Conservation (phyloP, 2,329 filamentous ascomycete species). For the Trichophyton equinum region DNA sequence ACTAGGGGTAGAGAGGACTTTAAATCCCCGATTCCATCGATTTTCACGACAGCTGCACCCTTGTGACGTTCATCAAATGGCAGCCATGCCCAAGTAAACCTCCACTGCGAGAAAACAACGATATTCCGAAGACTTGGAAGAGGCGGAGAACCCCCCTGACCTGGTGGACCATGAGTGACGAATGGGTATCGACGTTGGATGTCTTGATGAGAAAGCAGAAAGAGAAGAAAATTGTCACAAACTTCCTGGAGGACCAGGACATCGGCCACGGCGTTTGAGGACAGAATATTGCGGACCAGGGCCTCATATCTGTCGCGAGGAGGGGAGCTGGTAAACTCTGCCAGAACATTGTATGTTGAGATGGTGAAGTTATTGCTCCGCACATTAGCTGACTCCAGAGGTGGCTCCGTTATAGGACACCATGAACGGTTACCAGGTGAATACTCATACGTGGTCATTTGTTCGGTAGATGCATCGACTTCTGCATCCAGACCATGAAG, state of each 20-base stretch:
- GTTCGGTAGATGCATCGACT: neutral
- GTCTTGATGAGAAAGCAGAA: constrained; percentile 37
- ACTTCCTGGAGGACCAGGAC: constrained; percentile 47
- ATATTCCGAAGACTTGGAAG: constrained; percentile 50
- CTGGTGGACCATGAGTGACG: constrained; percentile 45
- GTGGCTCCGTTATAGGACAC: constrained; percentile 11
- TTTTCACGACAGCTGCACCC: constrained; percentile 40
- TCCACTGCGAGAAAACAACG: constrained; percentile 45
- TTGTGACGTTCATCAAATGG: constrained; percentile 46
- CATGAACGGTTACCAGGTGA: constrained; percentile 18
- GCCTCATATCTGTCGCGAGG: constrained; percentile 26
- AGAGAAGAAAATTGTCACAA: constrained; percentile 49
- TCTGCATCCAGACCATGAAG: neutral
- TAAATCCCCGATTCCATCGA: constrained; percentile 25
- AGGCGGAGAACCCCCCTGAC: constrained; percentile 40
- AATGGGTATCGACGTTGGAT: constrained; percentile 43
- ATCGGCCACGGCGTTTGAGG: constrained; percentile 23
- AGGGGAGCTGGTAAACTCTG: constrained; percentile 28
- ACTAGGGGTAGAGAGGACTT: constrained; percentile 28
- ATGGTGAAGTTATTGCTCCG: constrained; percentile 18
- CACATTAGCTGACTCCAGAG: constrained; percentile 7
- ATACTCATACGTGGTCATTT: constrained; percentile 21
- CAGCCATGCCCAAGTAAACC: constrained; percentile 45
- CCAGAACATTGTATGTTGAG: constrained; percentile 35
- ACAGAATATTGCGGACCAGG: constrained; percentile 25